phyloP scores from a whole-genome alignment of 2,329 filamentous ascomycete genomes.

The Exophiala oligosperma region DNA sequence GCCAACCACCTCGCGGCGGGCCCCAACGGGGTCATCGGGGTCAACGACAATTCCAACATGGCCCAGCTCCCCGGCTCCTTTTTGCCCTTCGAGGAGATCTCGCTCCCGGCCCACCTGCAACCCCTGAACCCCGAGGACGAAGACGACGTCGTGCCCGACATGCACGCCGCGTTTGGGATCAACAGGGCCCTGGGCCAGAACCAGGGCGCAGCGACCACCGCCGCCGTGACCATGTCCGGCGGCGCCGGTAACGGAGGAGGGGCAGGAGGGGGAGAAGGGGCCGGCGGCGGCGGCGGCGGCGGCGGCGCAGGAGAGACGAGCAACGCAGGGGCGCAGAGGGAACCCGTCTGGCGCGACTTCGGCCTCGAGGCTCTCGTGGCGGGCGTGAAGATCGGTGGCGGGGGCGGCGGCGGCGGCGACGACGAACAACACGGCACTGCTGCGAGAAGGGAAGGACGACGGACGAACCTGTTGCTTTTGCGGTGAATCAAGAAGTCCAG shows the following conservation, averaged over 20 bases:
- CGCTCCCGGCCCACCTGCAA: slow-evolving; percentile 60
- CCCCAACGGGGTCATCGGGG: background rate
- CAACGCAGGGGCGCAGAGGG: slow-evolving; percentile 20
- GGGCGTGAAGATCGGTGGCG: background rate
- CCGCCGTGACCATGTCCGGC: slow-evolving; percentile 1
- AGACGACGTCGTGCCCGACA: slow-evolving; percentile 66
- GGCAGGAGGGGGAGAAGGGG: too few relatives aligned
- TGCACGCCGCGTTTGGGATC: slow-evolving; percentile 68
- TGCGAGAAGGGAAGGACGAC: slow-evolving; percentile 12
- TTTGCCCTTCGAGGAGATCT: slow-evolving; percentile 60
- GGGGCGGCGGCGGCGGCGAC: too few relatives aligned
- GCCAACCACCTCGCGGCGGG: slow-evolving; percentile 12
- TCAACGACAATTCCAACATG: slow-evolving; percentile 20
- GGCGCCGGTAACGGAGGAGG: slow-evolving; percentile 9
- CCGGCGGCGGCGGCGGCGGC: slow-evolving; percentile 2
- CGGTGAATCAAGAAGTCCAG: slow-evolving; percentile 9
- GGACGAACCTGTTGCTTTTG: slow-evolving; percentile 21
- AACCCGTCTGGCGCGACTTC: slow-evolving; percentile 57
- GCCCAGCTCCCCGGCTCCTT: slow-evolving; percentile 38
- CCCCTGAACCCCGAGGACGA: slow-evolving; percentile 67
- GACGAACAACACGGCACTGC: background rate
- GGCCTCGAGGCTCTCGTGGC: slow-evolving; percentile 37
- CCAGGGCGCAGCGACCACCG: slow-evolving; percentile 51
- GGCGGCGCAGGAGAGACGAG: slow-evolving; percentile 19
- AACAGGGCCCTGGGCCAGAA: slow-evolving; percentile 58